A percentile compares a stretch with the other conserved stretches of the same genome.
Conservation (phyloP, 352 stramenopile genomes). For the Detonula confervacea region DNA sequence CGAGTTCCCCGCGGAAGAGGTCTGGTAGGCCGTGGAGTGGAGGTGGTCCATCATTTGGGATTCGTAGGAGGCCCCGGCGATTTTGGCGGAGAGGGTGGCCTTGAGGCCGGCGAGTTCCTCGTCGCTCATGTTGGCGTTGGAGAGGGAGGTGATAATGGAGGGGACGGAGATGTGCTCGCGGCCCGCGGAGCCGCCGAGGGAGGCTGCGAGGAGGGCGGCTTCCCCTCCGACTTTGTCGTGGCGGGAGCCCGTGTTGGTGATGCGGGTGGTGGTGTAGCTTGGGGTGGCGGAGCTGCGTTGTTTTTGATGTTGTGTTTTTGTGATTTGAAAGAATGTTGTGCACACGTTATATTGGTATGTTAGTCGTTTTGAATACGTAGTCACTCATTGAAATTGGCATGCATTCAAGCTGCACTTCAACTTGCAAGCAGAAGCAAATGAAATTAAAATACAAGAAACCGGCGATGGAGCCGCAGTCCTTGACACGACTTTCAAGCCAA, state of each 20-base stretch:
- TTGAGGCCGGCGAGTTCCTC: conserved; percentile 11
- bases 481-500: no score
- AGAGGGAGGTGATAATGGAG: not conserved
- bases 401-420: no score
- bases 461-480: no score
- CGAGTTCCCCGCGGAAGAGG: conserved; percentile 86
- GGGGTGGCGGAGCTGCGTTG: not conserved
- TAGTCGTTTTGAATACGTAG: no score
- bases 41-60: conserved; percentile 98
- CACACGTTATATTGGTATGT: no score
- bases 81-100: conserved; percentile 19
- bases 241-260: conserved; percentile 33
- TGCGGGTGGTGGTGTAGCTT: conserved; percentile 37
- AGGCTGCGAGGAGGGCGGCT: conserved; percentile 31
- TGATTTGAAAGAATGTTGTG: not conserved
- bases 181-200: conserved; percentile 15
- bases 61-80: conserved; percentile 91
- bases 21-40: conserved; percentile 97
- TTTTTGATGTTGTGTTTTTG: not conserved
- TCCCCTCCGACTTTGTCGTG: conserved; percentile 44
- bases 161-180: conserved; percentile 39
- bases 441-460: no score
- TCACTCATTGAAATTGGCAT: no score
- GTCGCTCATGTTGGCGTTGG: not conserved
- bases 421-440: no score